Conservation (phyloP, 225 moss, liverwort and hornwort species). For the Polytrichum formosum region DNA sequence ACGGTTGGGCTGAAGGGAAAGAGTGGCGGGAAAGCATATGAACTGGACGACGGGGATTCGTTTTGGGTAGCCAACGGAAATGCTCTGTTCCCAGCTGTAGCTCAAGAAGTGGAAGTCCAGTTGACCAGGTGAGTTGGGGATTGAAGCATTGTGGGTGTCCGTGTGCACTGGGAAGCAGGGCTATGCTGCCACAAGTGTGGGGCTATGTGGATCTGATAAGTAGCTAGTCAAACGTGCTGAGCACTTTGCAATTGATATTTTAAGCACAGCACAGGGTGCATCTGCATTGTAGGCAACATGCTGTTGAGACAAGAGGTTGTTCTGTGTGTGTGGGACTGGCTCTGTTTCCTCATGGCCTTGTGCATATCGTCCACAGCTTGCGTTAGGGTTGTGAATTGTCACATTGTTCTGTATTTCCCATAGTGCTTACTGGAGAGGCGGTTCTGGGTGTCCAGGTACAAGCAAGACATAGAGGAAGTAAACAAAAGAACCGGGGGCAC, state of each 20-base stretch:
- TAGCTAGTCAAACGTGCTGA: no score
- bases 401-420: no score
- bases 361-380: no score
- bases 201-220: background rate
- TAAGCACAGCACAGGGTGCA: no score
- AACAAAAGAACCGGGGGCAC: slow-evolving; percentile 77
- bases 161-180: background rate
- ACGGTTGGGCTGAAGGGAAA: slow-evolving; percentile 59
- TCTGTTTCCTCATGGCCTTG: no score
- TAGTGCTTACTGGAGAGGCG: no score
- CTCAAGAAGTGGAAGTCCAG: slow-evolving; percentile 83
- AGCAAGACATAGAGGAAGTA: slow-evolving; percentile 89
- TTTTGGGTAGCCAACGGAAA: slow-evolving; percentile 88
- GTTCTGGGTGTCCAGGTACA: slow-evolving; percentile 50
- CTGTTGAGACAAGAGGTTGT: no score
- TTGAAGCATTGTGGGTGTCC: background rate
- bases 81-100: slow-evolving; percentile 82
- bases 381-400: no score
- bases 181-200: background rate
- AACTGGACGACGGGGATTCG: slow-evolving; percentile 82
- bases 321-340: no score
- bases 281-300: no score
- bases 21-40: slow-evolving; percentile 71
- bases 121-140: slow-evolving; percentile 43
- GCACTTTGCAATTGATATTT: no score